Evolutionary conservation across 371 early-diverging fungal genomes (phyloP).

Genomic region (Zopfochytrium polystomum): DNA sequence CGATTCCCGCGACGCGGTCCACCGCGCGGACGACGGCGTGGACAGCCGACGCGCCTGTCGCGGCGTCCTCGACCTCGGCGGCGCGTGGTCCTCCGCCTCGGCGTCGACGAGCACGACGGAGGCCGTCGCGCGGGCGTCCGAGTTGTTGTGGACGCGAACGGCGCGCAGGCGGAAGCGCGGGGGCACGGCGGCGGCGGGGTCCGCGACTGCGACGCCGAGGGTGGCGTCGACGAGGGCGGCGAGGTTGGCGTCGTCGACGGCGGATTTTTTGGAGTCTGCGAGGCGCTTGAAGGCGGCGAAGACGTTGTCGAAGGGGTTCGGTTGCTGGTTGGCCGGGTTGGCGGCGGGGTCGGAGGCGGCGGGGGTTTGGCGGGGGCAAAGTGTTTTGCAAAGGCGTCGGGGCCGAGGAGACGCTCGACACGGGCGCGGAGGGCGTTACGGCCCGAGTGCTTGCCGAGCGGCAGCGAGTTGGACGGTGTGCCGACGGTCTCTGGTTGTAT

Average conservation of each 20-base stretch:
- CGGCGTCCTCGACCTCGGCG: conserved; percentile 67
- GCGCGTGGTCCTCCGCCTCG: conserved; percentile 68
- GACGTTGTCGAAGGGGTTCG: conserved; percentile 66
- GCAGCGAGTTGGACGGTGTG: conserved; percentile 70
- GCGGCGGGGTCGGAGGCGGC: too few species aligned
- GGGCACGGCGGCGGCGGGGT: too few species aligned
- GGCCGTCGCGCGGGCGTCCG: conserved; percentile 51
- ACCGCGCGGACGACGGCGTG: conserved; percentile 79
- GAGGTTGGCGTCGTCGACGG: conserved; percentile 60
- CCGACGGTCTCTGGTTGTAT: conserved; percentile 90
- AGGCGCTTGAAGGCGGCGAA: conserved; percentile 86
- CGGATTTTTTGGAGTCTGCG: conserved; percentile 83
- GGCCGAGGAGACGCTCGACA: conserved; percentile 62
- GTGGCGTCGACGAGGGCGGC: too few species aligned
- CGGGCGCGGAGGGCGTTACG: conserved; percentile 86
- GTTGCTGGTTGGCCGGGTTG: too few species aligned
- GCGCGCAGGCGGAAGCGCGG: too few species aligned
- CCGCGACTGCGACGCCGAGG: too few species aligned
- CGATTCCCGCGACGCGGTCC: too few species aligned
- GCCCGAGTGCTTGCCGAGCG: conserved; percentile 94
- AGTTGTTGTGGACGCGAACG: too few species aligned
- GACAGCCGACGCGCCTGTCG: conserved; percentile 77
- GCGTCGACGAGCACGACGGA: conserved; percentile 68
- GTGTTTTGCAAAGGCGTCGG: too few species aligned
- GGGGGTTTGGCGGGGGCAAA: conserved; percentile 61